phyloP scores from a whole-genome alignment of 768 basidiomycete species.

The Termitomyces sp. region DNA sequence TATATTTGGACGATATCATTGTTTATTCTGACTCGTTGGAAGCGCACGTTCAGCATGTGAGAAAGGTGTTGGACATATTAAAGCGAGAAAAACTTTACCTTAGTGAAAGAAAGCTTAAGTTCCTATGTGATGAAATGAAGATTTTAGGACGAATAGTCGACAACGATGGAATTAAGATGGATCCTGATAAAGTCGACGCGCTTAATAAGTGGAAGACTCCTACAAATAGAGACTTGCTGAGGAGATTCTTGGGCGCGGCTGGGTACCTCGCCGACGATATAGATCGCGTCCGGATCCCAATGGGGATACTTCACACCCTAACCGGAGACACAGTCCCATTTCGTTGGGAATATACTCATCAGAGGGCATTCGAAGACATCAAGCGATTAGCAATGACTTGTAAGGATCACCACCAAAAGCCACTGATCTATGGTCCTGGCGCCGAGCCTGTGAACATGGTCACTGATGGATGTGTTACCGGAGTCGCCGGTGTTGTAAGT shows the following conservation, averaged over 20 bases:
- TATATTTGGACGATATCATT: background rate
- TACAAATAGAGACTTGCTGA: background rate
- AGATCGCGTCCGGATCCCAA: background rate
- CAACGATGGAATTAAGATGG: background rate
- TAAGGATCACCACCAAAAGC: background rate
- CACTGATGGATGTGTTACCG: background rate
- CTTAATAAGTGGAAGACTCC: background rate
- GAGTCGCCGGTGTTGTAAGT: background rate
- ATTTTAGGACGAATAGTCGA: background rate
- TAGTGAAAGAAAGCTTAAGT: background rate
- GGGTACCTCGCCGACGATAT: background rate
- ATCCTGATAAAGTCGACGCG: background rate
- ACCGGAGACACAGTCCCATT: background rate
- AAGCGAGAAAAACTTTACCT: background rate
- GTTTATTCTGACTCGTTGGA: background rate
- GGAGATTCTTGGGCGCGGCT: background rate
- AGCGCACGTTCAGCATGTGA: background rate
- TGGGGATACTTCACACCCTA: background rate
- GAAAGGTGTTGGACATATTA: background rate
- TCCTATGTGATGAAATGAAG: background rate
- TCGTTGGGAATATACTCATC: background rate
- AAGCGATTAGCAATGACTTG: rapidly evolving
- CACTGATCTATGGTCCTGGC: background rate
- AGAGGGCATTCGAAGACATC: background rate
- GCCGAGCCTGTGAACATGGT: background rate